These are phyloP conservation scores for Citrus sinensis DNA, from an alignment of 345 rosid species.

Conservation along the genomic window DNA sequence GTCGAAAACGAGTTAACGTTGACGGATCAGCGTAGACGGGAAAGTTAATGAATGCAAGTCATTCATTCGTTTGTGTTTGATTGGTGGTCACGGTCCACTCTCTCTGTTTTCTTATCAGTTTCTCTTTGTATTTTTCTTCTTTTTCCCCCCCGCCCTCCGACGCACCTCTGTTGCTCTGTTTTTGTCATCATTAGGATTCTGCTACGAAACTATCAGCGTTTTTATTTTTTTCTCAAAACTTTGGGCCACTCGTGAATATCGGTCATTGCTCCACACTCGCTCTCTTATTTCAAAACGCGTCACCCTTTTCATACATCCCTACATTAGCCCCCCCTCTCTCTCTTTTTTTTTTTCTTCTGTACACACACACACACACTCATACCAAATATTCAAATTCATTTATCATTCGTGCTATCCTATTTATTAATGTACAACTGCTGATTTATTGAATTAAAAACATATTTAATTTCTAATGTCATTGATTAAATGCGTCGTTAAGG, in stretches of 20 bases:
- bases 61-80: too few species aligned
- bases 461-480: too few species aligned
- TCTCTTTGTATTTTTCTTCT: neutral
- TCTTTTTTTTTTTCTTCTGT: too few species aligned
- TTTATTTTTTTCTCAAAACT: neutral
- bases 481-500: neutral
- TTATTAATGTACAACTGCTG: too few species aligned
- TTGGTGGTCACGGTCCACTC: too few species aligned
- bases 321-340: too few species aligned
- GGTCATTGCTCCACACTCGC: neutral
- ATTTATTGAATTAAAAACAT: too few species aligned
- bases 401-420: neutral
- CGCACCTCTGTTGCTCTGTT: too few species aligned
- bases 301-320: neutral
- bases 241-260: neutral
- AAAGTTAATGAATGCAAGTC: neutral
- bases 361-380: too few species aligned
- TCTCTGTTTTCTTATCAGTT: neutral
- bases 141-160: too few species aligned
- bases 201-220: neutral
- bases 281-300: neutral
- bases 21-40: neutral
- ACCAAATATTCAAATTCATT: neutral
- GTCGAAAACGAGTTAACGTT: slow-evolving; percentile 27
- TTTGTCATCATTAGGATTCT: too few species aligned